Conservation (phyloP, 208 protist species). For the Naegleria gruberi region DNA sequence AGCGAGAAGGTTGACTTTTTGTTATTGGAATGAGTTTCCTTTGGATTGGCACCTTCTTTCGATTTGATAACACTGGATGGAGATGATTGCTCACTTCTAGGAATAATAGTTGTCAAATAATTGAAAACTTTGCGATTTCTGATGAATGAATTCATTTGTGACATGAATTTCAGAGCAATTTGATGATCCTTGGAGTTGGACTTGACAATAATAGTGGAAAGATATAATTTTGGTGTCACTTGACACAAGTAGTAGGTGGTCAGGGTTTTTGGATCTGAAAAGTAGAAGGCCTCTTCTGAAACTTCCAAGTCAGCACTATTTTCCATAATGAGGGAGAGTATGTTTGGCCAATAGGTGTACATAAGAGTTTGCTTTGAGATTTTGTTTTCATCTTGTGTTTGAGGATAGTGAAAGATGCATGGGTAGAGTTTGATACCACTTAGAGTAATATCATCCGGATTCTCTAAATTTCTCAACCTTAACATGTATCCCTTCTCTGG, state of each 20-base stretch:
- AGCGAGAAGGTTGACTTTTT: no score
- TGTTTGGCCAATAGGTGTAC: not conserved
- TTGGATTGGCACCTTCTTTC: no score
- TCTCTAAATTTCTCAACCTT: not conserved
- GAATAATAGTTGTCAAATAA: not conserved
- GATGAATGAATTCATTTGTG: conserved; percentile 5
- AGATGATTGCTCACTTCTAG: not conserved
- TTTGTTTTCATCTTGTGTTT: not conserved
- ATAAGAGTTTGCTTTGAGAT: not conserved
- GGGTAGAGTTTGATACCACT: not conserved
- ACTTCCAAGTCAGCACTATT: not conserved
- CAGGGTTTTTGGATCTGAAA: not conserved
- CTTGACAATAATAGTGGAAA: not conserved
- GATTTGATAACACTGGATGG: not conserved
- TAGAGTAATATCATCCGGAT: not conserved
- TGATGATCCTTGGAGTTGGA: not conserved
- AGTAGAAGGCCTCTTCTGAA: not conserved
- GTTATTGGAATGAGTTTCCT: no score
- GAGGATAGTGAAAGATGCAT: conserved; percentile 12
- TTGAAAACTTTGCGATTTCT: not conserved
- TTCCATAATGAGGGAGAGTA: conserved; percentile 1
- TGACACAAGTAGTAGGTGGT: not conserved
- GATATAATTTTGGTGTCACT: not conserved
- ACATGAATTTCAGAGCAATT: not conserved
- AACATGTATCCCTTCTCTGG: not conserved